phyloP scores from a whole-genome alignment of 768 basidiomycete genomes.

The Serendipita sp. region DNA sequence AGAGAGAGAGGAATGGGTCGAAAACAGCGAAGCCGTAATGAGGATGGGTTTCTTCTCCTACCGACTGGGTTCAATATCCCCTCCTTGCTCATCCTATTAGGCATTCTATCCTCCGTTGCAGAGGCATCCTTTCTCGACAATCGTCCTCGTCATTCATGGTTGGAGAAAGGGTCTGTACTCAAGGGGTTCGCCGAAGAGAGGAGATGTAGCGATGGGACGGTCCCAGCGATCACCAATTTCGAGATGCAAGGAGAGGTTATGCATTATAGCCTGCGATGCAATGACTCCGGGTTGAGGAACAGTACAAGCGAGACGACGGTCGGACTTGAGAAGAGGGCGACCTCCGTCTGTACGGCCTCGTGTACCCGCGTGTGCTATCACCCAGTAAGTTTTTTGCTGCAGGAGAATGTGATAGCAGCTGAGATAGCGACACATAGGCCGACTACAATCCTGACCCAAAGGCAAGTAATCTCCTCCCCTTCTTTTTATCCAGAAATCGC shows the following conservation, averaged over 20 bases:
- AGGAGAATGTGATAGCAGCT: background rate
- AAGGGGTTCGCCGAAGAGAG: background rate
- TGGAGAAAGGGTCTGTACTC: background rate
- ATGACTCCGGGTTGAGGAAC: background rate
- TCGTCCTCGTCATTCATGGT: background rate
- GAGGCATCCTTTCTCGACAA: background rate
- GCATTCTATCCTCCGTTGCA: too few relatives aligned
- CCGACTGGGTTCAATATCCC: too few relatives aligned
- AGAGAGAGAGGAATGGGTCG: too few relatives aligned
- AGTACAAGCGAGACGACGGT: background rate
- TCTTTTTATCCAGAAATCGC: too few relatives aligned
- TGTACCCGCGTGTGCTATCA: background rate
- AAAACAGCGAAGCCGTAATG: too few relatives aligned
- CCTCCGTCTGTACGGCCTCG: background rate
- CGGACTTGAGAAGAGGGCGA: background rate
- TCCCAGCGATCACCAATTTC: background rate
- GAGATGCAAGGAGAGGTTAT: background rate
- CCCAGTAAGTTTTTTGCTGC: background rate
- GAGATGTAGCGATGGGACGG: background rate
- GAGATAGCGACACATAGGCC: background rate
- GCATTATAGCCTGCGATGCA: background rate
- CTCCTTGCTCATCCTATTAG: too few relatives aligned
- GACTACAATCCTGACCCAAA: slow-evolving; percentile 6
- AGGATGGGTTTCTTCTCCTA: too few relatives aligned
- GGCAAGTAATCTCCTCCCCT: background rate